Evolutionary conservation across 2,329 filamentous ascomycete genomes (phyloP).

Genomic region (Xylaria sp.): DNA sequence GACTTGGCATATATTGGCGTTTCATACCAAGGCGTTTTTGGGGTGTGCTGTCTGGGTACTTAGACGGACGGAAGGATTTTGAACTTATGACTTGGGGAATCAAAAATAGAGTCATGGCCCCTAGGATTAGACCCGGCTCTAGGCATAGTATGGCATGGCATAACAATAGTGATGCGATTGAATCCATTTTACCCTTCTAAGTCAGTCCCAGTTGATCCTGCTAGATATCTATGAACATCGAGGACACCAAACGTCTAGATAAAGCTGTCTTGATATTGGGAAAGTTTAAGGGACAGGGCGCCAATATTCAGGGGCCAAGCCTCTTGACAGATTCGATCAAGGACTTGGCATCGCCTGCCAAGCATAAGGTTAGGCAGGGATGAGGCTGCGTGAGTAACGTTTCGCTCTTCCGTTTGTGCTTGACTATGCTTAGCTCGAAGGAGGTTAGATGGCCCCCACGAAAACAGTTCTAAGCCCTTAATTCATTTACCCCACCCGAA

Average conservation of each 20-base stretch:
- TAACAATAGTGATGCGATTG: slow-evolving; percentile 29
- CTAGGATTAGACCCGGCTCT: slow-evolving; percentile 30
- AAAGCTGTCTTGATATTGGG: too few species aligned
- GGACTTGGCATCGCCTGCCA: too few species aligned
- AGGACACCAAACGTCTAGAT: neutral
- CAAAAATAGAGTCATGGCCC: slow-evolving; percentile 22
- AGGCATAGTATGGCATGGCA: slow-evolving; percentile 34
- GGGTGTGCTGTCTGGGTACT: neutral
- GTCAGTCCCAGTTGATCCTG: neutral
- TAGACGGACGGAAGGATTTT: slow-evolving; percentile 9
- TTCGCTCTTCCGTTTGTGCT: neutral
- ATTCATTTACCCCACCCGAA: neutral
- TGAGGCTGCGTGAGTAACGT: too few species aligned
- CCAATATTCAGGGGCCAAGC: too few species aligned
- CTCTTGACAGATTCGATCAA: too few species aligned
- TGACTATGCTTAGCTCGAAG: neutral
- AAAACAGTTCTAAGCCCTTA: neutral
- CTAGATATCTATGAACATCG: neutral
- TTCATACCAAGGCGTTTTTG: slow-evolving; percentile 34
- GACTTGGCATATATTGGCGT: slow-evolving; percentile 31
- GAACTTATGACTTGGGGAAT: slow-evolving; percentile 9
- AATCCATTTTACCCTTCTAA: slow-evolving; percentile 3
- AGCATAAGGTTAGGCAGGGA: too few species aligned
- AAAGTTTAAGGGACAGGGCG: too few species aligned
- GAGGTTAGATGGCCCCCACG: neutral